A percentile compares a stretch with the other conserved stretches of the same genome.
phyloP scores from a whole-genome alignment of 768 basidiomycete genomes.

The Termitomyces heimii region DNA sequence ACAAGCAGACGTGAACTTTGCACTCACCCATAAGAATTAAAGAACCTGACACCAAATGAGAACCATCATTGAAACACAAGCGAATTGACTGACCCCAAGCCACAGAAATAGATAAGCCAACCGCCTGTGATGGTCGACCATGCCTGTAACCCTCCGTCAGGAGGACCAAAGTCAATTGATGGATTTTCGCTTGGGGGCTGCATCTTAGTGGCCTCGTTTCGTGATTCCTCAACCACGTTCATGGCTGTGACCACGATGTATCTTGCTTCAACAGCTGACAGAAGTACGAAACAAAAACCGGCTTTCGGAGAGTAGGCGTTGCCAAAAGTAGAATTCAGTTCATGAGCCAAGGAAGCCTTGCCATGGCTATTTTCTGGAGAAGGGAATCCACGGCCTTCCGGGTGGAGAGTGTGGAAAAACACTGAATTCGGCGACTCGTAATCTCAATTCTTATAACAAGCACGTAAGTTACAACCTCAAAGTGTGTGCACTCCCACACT shows the following conservation, averaged over 20 bases:
- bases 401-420: background rate
- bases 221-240: background rate
- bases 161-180: background rate
- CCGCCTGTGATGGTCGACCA: slow-evolving; percentile 13
- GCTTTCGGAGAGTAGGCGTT: background rate
- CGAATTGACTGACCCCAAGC: slow-evolving; percentile 6
- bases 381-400: background rate
- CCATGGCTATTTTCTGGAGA: background rate
- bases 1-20: background rate
- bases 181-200: background rate
- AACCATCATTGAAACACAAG: background rate
- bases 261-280: background rate
- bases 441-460: background rate
- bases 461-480: background rate
- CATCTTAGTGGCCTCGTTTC: background rate
- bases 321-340: background rate
- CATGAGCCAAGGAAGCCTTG: background rate
- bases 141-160: slow-evolving; percentile 9
- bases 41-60: slow-evolving; percentile 4
- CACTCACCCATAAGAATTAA: slow-evolving; percentile 13
- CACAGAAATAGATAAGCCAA: slow-evolving; percentile 14
- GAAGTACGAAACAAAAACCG: background rate
- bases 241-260: background rate
- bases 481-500: background rate
- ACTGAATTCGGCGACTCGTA: background rate